Percentiles rank a stretch among this genome's conserved stretches.
These are phyloP conservation scores for Tolypocladium pustulatum DNA, from an alignment of 2,329 filamentous ascomycete genomes.

Conservation along the genomic window DNA sequence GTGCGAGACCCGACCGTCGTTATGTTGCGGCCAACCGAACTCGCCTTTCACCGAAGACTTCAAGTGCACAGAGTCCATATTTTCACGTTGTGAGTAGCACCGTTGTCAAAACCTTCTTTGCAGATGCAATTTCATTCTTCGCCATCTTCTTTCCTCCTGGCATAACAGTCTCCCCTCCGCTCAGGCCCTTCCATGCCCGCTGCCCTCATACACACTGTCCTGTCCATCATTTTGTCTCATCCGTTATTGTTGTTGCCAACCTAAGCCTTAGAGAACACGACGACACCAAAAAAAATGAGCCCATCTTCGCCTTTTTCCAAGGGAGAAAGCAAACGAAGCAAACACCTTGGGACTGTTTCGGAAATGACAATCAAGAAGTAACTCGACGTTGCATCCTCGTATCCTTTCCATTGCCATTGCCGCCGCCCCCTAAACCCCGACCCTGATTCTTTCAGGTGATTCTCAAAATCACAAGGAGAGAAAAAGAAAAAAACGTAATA, in stretches of 20 bases:
- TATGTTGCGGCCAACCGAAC: background rate
- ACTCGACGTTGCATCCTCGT: background rate
- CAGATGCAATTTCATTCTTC: background rate
- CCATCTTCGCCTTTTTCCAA: background rate
- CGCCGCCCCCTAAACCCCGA: slow-evolving; percentile 4
- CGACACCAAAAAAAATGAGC: background rate
- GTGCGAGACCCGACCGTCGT: background rate
- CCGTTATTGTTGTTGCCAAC: background rate
- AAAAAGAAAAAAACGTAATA: slow-evolving; percentile 13
- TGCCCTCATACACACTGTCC: background rate
- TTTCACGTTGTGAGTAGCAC: background rate
- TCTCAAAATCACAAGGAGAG: slow-evolving; percentile 13
- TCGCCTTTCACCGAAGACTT: background rate
- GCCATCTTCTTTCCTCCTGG: background rate
- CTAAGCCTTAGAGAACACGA: background rate
- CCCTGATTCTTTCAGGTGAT: slow-evolving; percentile 21
- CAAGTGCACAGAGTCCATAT: background rate
- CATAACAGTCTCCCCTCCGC: background rate
- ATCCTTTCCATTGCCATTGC: slow-evolving; percentile 12
- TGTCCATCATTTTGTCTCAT: background rate
- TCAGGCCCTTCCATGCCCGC: background rate
- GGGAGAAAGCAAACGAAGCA: background rate
- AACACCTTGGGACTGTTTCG: background rate
- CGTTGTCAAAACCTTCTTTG: background rate
- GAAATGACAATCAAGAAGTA: background rate